Base-by-base conservation (phyloP, 2,329 filamentous ascomycete species). In the Biscogniauxia marginata region DNA sequence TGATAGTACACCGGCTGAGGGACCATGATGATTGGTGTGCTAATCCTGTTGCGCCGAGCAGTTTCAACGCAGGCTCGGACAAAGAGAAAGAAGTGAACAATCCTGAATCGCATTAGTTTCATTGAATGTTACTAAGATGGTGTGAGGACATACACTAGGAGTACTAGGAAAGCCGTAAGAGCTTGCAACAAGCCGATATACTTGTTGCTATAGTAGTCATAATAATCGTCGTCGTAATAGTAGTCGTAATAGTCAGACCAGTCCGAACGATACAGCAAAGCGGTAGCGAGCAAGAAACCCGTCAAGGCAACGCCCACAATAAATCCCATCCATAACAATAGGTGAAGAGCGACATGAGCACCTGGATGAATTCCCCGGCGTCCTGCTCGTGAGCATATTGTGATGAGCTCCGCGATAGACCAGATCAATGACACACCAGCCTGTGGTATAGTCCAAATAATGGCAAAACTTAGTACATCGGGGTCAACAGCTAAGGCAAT, bases 351-450 rank as follows among this genome's bases (percentile, higher is more conserved):
- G 8, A 67, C 64, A 25, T 64, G 60, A 16, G 68, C 69, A 24
- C 69, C 69, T 2, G 70, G 70, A 44, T 70, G 67, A 49, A 70
- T 72, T 16, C 62, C 61, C 6, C 62, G 60, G 22, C 57, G 54
- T 8, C 45, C 30, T n/a, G 21, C 19, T 25, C 58, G 56, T 18
- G 55, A 51, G 44, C 57, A 63, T 18, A 61, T 46, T 7, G 65
- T 60, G 57, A 59, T 57, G 39, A 67, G 56, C 46, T 67, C 64
- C 13, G 62, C 56, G 20, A 54, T 55, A 34, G 55, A 56, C 66
- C 65, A 68, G 21, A 60, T 30, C 23, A 68, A 20, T 19, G 62
- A 60, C 13, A 57, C 57, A n/a, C 54, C 63, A 23, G 63, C 64
- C 21, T 66, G 63, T 5, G 66, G 66, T 4, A 57, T 59, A 7